Evolutionary conservation across 2,329 filamentous ascomycete genomes (phyloP).

Genomic region (Ophiostoma fasciatum): DNA sequence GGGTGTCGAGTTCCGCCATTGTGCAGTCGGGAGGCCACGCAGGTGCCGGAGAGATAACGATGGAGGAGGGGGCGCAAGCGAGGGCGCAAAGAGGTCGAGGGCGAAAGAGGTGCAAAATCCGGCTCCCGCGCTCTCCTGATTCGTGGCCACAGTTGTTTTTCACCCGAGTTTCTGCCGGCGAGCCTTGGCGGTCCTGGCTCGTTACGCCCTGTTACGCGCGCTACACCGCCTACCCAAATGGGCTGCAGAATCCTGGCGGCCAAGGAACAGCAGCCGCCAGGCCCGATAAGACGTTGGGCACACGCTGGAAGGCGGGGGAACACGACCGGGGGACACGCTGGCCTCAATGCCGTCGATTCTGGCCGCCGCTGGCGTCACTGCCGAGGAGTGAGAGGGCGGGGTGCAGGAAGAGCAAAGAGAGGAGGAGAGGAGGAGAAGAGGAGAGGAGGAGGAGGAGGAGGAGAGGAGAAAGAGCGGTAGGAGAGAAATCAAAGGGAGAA

Average conservation of each 20-base stretch:
- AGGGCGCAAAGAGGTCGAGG: not conserved
- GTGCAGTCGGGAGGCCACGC: constrained; percentile 13
- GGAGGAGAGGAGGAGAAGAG: not conserved
- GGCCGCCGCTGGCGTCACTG: not conserved
- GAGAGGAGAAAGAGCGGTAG: no score
- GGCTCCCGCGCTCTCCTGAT: no score
- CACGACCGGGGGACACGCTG: not conserved
- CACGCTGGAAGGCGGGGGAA: not conserved
- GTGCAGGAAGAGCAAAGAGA: not conserved
- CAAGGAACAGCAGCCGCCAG: no score
- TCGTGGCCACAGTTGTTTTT: no score
- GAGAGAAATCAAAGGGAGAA: not conserved
- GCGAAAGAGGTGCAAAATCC: no score
- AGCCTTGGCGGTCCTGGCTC: not conserved
- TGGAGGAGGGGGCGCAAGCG: not conserved
- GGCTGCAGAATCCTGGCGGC: not conserved
- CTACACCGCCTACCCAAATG: constrained; percentile 6
- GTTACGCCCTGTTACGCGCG: not conserved
- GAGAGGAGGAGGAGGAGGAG: not conserved
- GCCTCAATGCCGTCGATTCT: not conserved
- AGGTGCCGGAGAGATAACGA: no score
- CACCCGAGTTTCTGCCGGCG: not conserved
- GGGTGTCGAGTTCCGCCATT: constrained; percentile 92
- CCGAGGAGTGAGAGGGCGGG: not conserved
- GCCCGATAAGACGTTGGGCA: not conserved